Percentiles rank a stretch among this genome's conserved stretches.
Evolutionary conservation across 148 eudicot genomes (phyloP).

Genomic region (Mesembryanthemum crystallinum): DNA sequence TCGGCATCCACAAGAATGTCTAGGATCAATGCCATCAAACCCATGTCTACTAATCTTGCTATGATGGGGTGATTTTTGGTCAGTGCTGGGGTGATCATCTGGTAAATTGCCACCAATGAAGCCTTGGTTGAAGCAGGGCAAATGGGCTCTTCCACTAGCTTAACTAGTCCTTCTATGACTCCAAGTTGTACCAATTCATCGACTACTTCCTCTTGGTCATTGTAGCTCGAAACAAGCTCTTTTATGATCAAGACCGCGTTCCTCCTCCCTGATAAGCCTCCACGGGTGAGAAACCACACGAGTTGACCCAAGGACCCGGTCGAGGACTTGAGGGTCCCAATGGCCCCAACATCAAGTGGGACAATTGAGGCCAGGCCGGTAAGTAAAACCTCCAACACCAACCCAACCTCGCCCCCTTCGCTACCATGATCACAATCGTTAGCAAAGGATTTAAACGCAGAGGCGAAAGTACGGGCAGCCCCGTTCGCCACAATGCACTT

Average conservation of each 20-base stretch:
- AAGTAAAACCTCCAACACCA: conserved; percentile 44
- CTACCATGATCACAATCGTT: neutral
- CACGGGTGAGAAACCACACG: conserved; percentile 43
- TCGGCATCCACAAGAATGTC: conserved; percentile 62
- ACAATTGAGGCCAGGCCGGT: conserved; percentile 32
- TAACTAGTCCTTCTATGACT: conserved; percentile 43
- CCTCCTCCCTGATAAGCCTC: conserved; percentile 44
- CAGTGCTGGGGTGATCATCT: conserved; percentile 31
- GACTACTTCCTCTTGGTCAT: conserved; percentile 13
- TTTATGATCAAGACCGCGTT: conserved; percentile 45
- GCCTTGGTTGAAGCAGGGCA: conserved; percentile 61
- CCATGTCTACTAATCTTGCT: conserved; percentile 41
- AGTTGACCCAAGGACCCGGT: conserved; percentile 35
- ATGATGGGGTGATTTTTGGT: conserved; percentile 8
- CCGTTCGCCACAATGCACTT: conserved; percentile 42
- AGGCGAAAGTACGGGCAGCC: conserved; percentile 28
- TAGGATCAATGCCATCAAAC: conserved; percentile 44
- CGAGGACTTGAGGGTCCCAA: conserved; percentile 28
- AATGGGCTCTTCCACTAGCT: conserved; percentile 61
- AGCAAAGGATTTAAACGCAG: conserved; percentile 38
- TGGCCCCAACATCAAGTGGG: conserved; percentile 38
- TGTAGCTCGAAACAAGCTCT: conserved; percentile 27
- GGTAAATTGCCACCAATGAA: conserved; percentile 46
- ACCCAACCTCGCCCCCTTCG: conserved; percentile 22
- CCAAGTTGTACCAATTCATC: conserved; percentile 33